These are phyloP conservation scores for Cladosporium cucumerinum DNA, from an alignment of 2,329 filamentous ascomycete species.

Conservation along the genomic window DNA sequence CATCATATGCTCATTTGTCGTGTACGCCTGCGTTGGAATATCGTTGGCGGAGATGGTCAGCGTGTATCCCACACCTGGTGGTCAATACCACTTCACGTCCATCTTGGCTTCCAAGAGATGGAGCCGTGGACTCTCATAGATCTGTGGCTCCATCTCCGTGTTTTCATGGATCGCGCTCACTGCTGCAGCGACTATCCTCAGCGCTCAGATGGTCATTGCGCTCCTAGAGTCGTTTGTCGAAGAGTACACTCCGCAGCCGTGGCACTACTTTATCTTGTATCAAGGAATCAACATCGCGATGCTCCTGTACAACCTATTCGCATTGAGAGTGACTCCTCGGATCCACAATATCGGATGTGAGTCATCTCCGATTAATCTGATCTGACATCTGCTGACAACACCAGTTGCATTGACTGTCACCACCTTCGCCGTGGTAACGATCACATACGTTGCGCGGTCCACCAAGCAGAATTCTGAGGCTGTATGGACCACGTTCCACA, in stretches of 20 bases:
- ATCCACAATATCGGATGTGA: constrained; percentile 45
- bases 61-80: not conserved
- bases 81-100: not conserved
- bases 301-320: constrained; percentile 57
- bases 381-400: constrained; percentile 39
- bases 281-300: constrained; percentile 40
- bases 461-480: constrained; percentile 37
- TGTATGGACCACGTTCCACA: constrained; percentile 53
- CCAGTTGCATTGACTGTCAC: constrained; percentile 45
- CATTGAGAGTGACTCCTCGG: constrained; percentile 53
- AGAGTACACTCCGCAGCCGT: constrained; percentile 8
- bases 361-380: constrained; percentile 37
- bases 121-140: not conserved
- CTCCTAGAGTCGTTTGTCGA: constrained; percentile 18
- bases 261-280: constrained; percentile 19
- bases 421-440: constrained; percentile 31
- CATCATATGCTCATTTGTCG: not conserved
- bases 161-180: constrained; percentile 20
- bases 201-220: constrained; percentile 16
- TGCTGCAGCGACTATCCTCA: constrained; percentile 24
- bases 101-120: not conserved
- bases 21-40: not conserved
- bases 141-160: constrained; percentile 5
- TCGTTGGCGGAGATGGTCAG: not conserved
- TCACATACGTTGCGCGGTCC: constrained; percentile 46